These are phyloP conservation scores for Keqinozyma sinolaborantium DNA, from an alignment of 1,139 yeast genomes.

Conservation along the genomic window DNA sequence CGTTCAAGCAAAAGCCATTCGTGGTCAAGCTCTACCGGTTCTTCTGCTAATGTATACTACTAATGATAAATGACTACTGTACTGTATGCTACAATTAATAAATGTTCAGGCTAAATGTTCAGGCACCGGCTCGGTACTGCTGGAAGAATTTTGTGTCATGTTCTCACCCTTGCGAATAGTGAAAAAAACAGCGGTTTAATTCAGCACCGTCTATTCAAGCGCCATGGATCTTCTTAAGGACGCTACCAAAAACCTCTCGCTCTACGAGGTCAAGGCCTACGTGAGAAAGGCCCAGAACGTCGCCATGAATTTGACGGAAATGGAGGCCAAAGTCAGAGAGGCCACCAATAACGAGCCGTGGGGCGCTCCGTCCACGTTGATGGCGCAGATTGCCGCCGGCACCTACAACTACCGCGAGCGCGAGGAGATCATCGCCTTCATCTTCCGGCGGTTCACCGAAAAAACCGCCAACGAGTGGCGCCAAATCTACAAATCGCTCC, in stretches of 20 bases:
- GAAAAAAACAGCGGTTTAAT: too few species aligned
- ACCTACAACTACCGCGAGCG: constrained; percentile 84
- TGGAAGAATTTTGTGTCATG: too few species aligned
- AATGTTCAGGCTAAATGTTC: too few species aligned
- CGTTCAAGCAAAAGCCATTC: constrained; percentile 19
- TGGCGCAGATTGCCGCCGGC: constrained; percentile 94
- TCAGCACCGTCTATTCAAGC: too few species aligned
- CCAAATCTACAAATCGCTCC: constrained; percentile 92
- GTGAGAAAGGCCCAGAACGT: constrained; percentile 97
- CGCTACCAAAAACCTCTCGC: constrained; percentile 74
- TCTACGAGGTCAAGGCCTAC: constrained; percentile 95
- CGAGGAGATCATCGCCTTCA: constrained; percentile 70
- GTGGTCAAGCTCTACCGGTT: constrained; percentile 18
- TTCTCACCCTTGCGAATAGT: too few species aligned
- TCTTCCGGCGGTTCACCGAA: constrained; percentile 83
- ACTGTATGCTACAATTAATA: too few species aligned
- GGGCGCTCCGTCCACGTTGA: constrained; percentile 93
- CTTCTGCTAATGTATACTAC: constrained; percentile 25
- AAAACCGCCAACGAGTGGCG: constrained; percentile 98
- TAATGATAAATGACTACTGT: too few species aligned
- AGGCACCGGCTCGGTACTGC: too few species aligned
- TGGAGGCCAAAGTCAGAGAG: constrained; percentile 95
- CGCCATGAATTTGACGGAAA: constrained; percentile 90
- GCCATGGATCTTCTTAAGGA: constrained; percentile 65
- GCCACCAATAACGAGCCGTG: constrained; percentile 99